Base-by-base conservation (phyloP, 1,139 yeast genomes). In the Yamadazyma triangularis region DNA sequence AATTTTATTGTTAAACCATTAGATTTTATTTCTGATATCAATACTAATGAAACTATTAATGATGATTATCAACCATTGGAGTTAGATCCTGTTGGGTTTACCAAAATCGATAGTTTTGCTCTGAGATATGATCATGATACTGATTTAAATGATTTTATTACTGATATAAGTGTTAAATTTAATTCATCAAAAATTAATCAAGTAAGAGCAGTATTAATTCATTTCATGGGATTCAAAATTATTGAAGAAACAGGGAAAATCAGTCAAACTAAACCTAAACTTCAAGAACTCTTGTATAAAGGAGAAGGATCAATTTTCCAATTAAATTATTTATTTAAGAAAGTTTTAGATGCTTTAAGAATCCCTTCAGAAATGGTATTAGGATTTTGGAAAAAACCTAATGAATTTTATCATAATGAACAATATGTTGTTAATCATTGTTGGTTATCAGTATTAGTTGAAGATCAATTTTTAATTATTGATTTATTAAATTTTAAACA, bases 371-470 rank as follows among this genome's bases (percentile, higher is more conserved):
- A 84, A 41, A 69, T 88, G 2, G 78, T 91, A 1, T 62, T 78
- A 22, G 98, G 98, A 3, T 85, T 85, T 45, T 70, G 91, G 62
- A 87, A 89, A 50, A 73, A 79, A 21, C 95, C 95, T 4, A 77
- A 77, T 28, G 78, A 73, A 40, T 58, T 68, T 38, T 66, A 69
- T 41, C 73, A 66, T 41, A 60, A 64, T 36, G 77, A 77, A 56
- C 57, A 58, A 36, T 74, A 79, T 33, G 75, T 77, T 23, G 64
- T 79, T 26, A 87, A 88, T 48, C 98, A 91, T 55, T 78, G 86
- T 38, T 91, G 98, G 98, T 69, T 88, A 34, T 77, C 95, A 1
- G 78, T 88, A 1, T 53, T 81, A 15, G 60, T 88, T 12, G 81
- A 85, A 38, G 79, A 79, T 13, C 86, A 81, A 46, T 88, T 91